phyloP scores from a whole-genome alignment of 2,329 filamentous ascomycete species.

The Sclerotinia minor region DNA sequence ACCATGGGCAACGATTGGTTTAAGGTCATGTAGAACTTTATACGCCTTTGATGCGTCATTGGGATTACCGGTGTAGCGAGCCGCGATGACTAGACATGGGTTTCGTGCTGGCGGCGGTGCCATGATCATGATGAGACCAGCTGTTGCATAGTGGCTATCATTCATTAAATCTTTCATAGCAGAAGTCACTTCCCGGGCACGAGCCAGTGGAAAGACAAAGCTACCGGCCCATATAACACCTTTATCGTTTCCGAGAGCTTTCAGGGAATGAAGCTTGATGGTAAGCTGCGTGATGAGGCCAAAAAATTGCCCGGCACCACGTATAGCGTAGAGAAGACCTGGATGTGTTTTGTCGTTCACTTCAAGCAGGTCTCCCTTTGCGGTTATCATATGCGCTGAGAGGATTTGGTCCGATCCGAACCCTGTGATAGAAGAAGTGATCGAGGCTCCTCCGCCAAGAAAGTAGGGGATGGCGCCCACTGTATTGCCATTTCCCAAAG shows the following conservation, averaged over 20 bases:
- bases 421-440: constrained; percentile 27
- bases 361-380: constrained; percentile 34
- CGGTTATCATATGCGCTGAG: constrained; percentile 37
- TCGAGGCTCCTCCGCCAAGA: constrained; percentile 26
- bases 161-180: constrained; percentile 31
- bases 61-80: constrained; percentile 16
- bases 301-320: constrained; percentile 41
- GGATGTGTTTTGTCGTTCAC: constrained; percentile 28
- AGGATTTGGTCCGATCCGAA: constrained; percentile 38
- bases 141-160: constrained; percentile 13
- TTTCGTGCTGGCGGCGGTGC: constrained; percentile 18
- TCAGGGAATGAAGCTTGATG: constrained; percentile 34
- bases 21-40: constrained; percentile 1
- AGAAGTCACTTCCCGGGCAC: constrained; percentile 36
- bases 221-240: constrained; percentile 38
- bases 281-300: constrained; percentile 40
- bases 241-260: constrained; percentile 19
- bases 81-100: constrained; percentile 21
- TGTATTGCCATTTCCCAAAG: constrained; percentile 40
- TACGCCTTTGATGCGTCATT: constrained; percentile 17
- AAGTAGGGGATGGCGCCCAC: constrained; percentile 39
- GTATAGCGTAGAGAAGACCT: constrained; percentile 38
- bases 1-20: constrained; percentile 7
- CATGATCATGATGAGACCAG: constrained; percentile 26
- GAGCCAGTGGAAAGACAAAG: constrained; percentile 39